Evolutionary conservation across 352 stramenopile genomes (phyloP).

Genomic region (Phytophthora hybrid): DNA sequence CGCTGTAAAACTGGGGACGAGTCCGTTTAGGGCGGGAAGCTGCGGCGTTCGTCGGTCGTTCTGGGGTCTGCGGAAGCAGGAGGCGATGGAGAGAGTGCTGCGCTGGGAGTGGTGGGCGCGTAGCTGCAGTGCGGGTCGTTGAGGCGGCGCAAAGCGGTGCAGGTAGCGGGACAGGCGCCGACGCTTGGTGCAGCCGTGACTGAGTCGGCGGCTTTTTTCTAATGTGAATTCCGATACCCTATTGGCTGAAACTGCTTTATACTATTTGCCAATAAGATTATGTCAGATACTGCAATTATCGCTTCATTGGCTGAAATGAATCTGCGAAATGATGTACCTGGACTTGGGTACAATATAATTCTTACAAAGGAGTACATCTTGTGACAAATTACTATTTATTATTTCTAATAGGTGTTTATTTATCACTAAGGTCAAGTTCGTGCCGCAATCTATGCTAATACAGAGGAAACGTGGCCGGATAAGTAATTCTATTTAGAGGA

Average conservation of each 20-base stretch:
- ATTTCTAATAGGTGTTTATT: background rate
- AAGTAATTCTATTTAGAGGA: conserved; percentile 16
- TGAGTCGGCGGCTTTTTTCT: conserved; percentile 21
- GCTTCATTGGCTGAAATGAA: conserved; percentile 9
- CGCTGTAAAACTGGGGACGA: background rate
- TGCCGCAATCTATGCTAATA: conserved; percentile 5
- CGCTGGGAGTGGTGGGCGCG: background rate
- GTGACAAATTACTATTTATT: background rate
- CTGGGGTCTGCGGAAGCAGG: background rate
- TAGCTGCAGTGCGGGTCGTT: background rate
- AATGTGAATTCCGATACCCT: background rate
- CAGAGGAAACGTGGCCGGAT: background rate
- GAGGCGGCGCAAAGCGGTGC: background rate
- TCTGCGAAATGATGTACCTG: conserved; percentile 1
- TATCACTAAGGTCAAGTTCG: background rate
- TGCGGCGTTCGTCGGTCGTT: background rate
- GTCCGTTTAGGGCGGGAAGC: background rate
- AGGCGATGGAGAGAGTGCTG: background rate
- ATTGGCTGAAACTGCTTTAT: background rate
- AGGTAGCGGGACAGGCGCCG: conserved; percentile 21
- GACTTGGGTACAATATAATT: conserved; percentile 9
- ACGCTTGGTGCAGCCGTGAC: conserved; percentile 23
- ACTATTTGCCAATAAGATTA: too few species aligned
- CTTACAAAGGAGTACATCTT: background rate
- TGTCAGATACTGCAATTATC: background rate